Conservation (phyloP, 2,329 filamentous ascomycete genomes). For the Ophiostoma sp. region DNA sequence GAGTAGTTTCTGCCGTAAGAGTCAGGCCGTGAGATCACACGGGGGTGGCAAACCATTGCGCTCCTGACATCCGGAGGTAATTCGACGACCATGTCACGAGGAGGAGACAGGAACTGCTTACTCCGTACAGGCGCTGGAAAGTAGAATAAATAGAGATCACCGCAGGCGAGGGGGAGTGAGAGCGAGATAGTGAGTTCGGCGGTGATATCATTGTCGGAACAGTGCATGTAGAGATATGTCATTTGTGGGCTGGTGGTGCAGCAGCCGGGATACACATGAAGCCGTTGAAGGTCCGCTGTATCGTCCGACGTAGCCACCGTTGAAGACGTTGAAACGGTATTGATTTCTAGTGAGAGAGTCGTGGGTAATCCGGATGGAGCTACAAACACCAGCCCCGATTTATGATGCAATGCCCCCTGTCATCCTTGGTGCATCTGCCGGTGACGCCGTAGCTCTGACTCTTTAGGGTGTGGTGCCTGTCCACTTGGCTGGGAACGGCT, state of each 20-base stretch:
- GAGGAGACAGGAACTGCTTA: background rate
- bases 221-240: background rate
- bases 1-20: background rate
- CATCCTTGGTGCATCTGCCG: conserved; percentile 21
- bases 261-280: background rate
- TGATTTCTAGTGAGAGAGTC: background rate
- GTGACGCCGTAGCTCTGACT: conserved; percentile 22
- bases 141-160: background rate
- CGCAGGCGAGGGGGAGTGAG: background rate
- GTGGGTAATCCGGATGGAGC: too few species aligned
- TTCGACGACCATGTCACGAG: background rate
- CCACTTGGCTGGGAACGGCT: conserved; percentile 21
- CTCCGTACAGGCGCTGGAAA: background rate
- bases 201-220: background rate
- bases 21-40: background rate
- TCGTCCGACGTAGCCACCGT: too few species aligned
- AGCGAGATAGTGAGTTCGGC: background rate
- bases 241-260: background rate
- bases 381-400: background rate
- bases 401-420: conserved; percentile 21
- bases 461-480: conserved; percentile 12
- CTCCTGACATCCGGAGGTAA: background rate
- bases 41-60: conserved; percentile 16
- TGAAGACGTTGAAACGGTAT: background rate
- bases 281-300: background rate